phyloP scores from a whole-genome alignment of 225 moss, liverwort and hornwort species.

The Anthoceros angustus region DNA sequence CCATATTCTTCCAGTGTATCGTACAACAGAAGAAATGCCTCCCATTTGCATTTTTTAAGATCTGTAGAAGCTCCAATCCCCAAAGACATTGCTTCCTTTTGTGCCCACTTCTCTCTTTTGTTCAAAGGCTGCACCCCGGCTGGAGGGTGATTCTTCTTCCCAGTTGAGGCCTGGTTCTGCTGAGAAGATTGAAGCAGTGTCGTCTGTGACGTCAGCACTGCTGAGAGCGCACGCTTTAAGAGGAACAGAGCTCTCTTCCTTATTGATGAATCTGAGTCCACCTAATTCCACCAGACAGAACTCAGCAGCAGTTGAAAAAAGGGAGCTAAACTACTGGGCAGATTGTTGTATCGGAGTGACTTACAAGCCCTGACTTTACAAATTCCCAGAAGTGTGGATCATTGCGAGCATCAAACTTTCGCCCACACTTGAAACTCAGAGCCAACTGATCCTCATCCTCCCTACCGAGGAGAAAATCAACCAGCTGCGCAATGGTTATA shows the following conservation, averaged over 20 bases:
- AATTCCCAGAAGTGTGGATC: conserved; percentile 57
- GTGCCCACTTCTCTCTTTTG: conserved; percentile 23
- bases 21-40: conserved; percentile 50
- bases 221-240: conserved; percentile 41
- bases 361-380: conserved; percentile 60
- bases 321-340: neutral
- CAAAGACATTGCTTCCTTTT: conserved; percentile 30
- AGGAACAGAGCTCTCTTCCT: conserved; percentile 44
- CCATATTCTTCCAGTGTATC: conserved; percentile 50
- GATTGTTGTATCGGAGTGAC: conserved; percentile 4
- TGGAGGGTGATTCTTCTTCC: neutral
- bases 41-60: conserved; percentile 41
- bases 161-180: neutral
- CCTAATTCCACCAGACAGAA: conserved; percentile 21
- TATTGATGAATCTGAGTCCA: conserved; percentile 39
- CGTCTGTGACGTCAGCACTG: conserved; percentile 6
- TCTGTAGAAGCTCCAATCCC: conserved; percentile 21
- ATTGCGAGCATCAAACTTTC: conserved; percentile 41
- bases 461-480: conserved; percentile 12
- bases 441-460: conserved; percentile 13
- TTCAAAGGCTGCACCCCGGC: conserved; percentile 3
- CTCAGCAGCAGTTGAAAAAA: conserved; percentile 5
- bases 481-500: conserved; percentile 35
- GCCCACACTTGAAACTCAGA: conserved; percentile 3
- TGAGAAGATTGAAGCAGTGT: conserved; percentile 3